phyloP scores from a whole-genome alignment of 148 eudicot genomes.

The Amaranthus cruentus region DNA sequence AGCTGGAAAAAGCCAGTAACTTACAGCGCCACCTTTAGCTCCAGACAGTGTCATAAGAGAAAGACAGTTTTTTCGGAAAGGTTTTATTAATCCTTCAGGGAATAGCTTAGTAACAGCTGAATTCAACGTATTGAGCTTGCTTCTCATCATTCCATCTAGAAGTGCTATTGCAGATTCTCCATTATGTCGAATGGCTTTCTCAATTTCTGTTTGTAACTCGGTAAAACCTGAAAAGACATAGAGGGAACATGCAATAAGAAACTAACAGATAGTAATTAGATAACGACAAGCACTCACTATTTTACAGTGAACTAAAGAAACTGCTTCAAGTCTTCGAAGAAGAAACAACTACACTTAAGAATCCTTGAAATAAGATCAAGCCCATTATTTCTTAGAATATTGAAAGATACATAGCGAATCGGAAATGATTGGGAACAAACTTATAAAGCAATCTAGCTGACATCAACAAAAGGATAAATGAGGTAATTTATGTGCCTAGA shows the following conservation, averaged over 20 bases:
- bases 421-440: too few species aligned
- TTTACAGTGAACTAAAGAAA: too few species aligned
- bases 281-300: too few species aligned
- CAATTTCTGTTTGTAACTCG: conserved; percentile 69
- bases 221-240: conserved; percentile 37
- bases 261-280: not conserved
- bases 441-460: too few species aligned
- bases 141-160: conserved; percentile 89
- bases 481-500: too few species aligned
- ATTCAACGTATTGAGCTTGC: conserved; percentile 51
- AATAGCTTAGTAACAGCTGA: conserved; percentile 60
- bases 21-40: conserved; percentile 96
- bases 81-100: conserved; percentile 65
- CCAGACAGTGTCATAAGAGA: conserved; percentile 95
- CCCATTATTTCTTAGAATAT: too few species aligned
- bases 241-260: not conserved
- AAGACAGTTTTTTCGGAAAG: conserved; percentile 87
- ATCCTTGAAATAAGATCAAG: too few species aligned
- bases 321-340: too few species aligned
- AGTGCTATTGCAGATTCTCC: conserved; percentile 68
- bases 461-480: too few species aligned
- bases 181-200: conserved; percentile 63
- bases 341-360: too few species aligned
- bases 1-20: conserved; percentile 30
- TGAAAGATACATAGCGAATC: too few species aligned